Evolutionary conservation across 495 filamentous ascomycete genomes (phyloP), one percentile per base, ranked within the genome.

Genomic region (Acidiella bohemica): DNA sequence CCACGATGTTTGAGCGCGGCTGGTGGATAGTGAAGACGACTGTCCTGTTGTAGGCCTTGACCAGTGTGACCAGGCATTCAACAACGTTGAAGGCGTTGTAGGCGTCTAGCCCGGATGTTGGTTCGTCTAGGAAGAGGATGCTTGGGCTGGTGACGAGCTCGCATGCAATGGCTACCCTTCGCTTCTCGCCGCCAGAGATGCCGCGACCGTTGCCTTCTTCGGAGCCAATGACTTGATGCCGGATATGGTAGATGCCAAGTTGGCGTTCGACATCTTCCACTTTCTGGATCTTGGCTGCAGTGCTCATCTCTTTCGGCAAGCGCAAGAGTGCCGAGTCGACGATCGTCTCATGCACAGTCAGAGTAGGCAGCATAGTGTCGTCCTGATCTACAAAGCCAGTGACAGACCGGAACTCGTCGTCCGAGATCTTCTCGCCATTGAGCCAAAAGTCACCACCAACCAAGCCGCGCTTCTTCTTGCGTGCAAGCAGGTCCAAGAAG

Each of bases 21-120:
- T 97, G 90, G 60, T 97, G 90, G 47, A 97, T 97, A 4, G 90
- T 97, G 66, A 97, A 95, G 41, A 97, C 81, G 43, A 97, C 83
- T 0, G 90, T 97, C 32, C 90, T 73, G 56, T 93, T 87, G 65
- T 95, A 96, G 21, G 77, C 88, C 66, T 90, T 93, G 13, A 90
- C 90, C 32, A 97, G 61, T 4, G 81, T 95, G 28, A 97, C 90
- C 26, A 97, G 68, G 51, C 88, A 95, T 58, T 97, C 90, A 19
- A 97, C 77, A 5, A 95, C 88, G 39, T 96, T 96, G 66, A 87
- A 96, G 0, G 88, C 88, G 54, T 96, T 96, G 64, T 75, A 96
- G 3, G 90, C 81, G 62, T 96, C 90, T 33, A 97, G 67, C 32
- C 90, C 90, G 53, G 86, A 94, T 1, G 90, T 97, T 2, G 90